These are phyloP conservation scores for Candida koratica DNA, from an alignment of 805 yeast species.

Conservation along the genomic window DNA sequence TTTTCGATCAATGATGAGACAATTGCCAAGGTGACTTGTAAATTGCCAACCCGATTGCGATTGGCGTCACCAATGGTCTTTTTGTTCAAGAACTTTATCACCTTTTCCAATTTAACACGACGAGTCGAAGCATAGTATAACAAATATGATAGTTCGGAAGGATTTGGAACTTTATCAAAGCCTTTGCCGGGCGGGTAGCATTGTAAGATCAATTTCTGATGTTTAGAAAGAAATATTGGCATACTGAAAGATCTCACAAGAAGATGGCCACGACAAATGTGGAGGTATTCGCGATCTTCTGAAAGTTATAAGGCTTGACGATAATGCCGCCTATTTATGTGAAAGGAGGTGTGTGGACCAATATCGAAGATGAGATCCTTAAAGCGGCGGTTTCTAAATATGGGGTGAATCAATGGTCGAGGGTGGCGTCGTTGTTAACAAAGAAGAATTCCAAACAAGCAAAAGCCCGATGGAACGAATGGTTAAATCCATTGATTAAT, in stretches of 20 bases:
- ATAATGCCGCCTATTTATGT: conserved; percentile 60
- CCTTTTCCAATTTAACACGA: conserved; percentile 84
- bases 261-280: no score
- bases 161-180: conserved; percentile 84
- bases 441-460: conserved; percentile 89
- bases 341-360: conserved; percentile 90
- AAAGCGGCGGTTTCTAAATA: conserved; percentile 90
- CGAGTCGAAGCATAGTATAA: conserved; percentile 88
- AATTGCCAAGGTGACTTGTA: conserved; percentile 75
- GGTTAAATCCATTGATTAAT: conserved; percentile 69
- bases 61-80: conserved; percentile 59
- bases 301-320: conserved; percentile 1
- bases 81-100: conserved; percentile 61
- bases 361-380: conserved; percentile 77
- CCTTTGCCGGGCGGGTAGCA: conserved; percentile 91
- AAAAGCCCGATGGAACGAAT: conserved; percentile 88
- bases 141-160: conserved; percentile 84
- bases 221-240: conserved; percentile 54
- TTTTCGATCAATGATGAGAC: conserved; percentile 63
- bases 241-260: no score
- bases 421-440: conserved; percentile 81
- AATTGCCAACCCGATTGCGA: conserved; percentile 68
- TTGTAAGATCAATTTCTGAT: conserved; percentile 82
- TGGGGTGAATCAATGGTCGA: conserved; percentile 92
- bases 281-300: conserved; percentile 8